Evolutionary conservation across 2,329 filamentous ascomycete genomes (phyloP).

Genomic region (Neophaeococcomyces mojaviensis): DNA sequence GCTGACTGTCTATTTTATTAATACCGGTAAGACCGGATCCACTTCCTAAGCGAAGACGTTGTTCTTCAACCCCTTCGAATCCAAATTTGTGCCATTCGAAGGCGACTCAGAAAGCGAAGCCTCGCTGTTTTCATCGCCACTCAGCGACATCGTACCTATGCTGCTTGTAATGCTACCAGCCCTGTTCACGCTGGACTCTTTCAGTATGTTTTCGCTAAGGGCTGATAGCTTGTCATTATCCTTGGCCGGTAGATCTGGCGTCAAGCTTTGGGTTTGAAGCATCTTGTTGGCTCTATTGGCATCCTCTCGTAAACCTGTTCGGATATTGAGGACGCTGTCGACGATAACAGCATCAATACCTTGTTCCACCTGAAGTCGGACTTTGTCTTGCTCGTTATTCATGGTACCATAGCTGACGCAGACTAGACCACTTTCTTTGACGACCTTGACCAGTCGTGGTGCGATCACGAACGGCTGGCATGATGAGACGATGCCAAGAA

Average conservation of each 20-base stretch:
- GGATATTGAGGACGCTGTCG: slow-evolving; percentile 85
- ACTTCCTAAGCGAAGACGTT: no score
- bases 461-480: slow-evolving; percentile 83
- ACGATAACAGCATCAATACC: slow-evolving; percentile 98
- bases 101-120: background rate
- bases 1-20: no score
- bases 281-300: slow-evolving; percentile 6
- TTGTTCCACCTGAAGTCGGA: slow-evolving; percentile 85
- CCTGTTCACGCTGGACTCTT: background rate
- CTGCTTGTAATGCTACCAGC: slow-evolving; percentile 4
- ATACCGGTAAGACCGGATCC: no score
- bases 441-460: slow-evolving; percentile 79
- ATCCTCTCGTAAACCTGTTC: slow-evolving; percentile 67
- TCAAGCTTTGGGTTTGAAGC: background rate
- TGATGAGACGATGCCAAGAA: slow-evolving; percentile 84
- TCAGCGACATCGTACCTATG: background rate
- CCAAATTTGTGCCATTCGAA: background rate
- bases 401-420: slow-evolving; percentile 88
- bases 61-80: background rate
- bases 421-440: slow-evolving; percentile 88
- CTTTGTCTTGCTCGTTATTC: slow-evolving; percentile 81
- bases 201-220: background rate
- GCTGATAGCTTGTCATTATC: background rate
- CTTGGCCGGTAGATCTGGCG: background rate
- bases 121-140: slow-evolving; percentile 3